Conservation (phyloP, 2,329 filamentous ascomycete genomes). For the Sclerotinia nivalis region DNA sequence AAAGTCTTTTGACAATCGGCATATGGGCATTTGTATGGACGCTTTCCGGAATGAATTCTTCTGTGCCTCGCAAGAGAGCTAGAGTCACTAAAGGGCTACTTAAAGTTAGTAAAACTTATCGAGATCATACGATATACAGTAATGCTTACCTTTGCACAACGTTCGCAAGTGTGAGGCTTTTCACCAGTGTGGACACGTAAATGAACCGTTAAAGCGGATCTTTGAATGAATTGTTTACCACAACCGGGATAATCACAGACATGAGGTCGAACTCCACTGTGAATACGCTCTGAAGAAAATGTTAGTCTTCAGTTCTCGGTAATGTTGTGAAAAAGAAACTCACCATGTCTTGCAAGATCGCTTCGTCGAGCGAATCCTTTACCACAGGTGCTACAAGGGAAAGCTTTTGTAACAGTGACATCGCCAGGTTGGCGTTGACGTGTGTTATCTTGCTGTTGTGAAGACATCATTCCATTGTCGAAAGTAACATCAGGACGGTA, state of each 20-base stretch:
- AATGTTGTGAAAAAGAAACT: conserved; percentile 42
- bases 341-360: conserved; percentile 93
- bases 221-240: conserved; percentile 95
- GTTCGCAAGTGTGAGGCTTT: conserved; percentile 97
- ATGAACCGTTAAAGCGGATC: conserved; percentile 93
- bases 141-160: conserved; percentile 80
- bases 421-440: conserved; percentile 30
- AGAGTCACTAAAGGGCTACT: conserved; percentile 90
- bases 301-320: conserved; percentile 20
- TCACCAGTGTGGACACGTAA: conserved; percentile 95
- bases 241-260: conserved; percentile 87
- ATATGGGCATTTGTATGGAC: conserved; percentile 96
- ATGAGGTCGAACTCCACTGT: conserved; percentile 87
- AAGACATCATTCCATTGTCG: conserved; percentile 36
- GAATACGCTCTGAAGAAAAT: conserved; percentile 75
- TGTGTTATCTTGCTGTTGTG: conserved; percentile 34
- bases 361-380: conserved; percentile 93
- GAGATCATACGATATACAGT: conserved; percentile 22
- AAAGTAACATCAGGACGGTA: conserved; percentile 38
- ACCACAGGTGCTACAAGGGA: conserved; percentile 83
- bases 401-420: conserved; percentile 60
- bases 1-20: conserved; percentile 99
- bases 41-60: conserved; percentile 90
- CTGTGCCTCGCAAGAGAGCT: conserved; percentile 92
- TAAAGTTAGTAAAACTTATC: conserved; percentile 32